Evolutionary conservation across 805 yeast genomes (phyloP).

Genomic region (Suhomyces xylopsoci): DNA sequence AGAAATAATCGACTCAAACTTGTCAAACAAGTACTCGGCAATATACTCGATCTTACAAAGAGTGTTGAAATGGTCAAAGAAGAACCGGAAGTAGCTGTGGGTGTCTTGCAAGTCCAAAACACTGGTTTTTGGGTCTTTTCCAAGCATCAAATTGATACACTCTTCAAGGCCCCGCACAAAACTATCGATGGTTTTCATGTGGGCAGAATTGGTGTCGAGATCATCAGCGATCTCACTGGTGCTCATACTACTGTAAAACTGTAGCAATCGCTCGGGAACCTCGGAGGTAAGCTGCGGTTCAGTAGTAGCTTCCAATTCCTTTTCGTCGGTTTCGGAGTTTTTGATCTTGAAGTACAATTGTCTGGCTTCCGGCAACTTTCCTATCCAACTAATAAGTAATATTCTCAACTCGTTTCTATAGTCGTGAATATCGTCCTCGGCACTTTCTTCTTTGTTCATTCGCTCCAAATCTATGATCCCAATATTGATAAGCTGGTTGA

Average conservation of each 20-base stretch:
- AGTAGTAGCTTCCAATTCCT: background rate
- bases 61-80: conserved; percentile 28
- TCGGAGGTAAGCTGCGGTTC: background rate
- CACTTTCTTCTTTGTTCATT: conserved; percentile 5
- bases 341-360: conserved; percentile 46
- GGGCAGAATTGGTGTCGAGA: conserved; percentile 11
- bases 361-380: conserved; percentile 59
- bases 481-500: conserved; percentile 47
- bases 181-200: conserved; percentile 11
- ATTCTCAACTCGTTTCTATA: conserved; percentile 59
- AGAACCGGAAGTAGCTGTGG: conserved; percentile 20
- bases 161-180: conserved; percentile 12
- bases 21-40: conserved; percentile 25
- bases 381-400: conserved; percentile 63
- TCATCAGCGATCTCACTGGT: conserved; percentile 18
- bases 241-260: background rate
- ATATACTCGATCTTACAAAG: conserved; percentile 29
- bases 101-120: conserved; percentile 8
- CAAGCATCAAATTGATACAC: background rate
- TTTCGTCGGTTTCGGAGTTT: conserved; percentile 11
- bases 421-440: conserved; percentile 40
- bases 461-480: conserved; percentile 44
- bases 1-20: conserved; percentile 18
- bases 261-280: background rate
- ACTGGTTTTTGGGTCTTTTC: conserved; percentile 1